These are phyloP conservation scores for Lobosporangium transversale DNA, from an alignment of 192 early-diverging fungal species.

Conservation along the genomic window DNA sequence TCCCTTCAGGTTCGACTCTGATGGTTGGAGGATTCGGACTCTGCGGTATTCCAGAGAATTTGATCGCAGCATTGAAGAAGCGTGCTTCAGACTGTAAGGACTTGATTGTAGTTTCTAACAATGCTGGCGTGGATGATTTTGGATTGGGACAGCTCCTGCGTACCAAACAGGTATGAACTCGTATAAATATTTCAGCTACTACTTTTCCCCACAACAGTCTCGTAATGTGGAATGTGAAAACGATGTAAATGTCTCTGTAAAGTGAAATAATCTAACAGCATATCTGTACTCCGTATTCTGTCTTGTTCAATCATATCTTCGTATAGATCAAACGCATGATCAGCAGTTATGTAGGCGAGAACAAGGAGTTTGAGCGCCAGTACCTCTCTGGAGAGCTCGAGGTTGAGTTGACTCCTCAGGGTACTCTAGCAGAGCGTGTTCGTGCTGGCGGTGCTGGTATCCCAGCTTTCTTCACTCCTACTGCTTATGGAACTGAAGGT, in stretches of 20 bases:
- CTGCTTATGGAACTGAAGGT: conserved; percentile 74
- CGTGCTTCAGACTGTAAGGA: conserved; percentile 67
- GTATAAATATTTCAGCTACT: not conserved
- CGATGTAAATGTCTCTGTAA: not conserved
- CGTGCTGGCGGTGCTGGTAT: conserved; percentile 82
- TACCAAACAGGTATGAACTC: conserved; percentile 59
- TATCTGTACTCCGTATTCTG: not conserved
- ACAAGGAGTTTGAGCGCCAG: conserved; percentile 84
- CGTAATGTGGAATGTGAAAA: not conserved
- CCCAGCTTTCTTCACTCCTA: conserved; percentile 77
- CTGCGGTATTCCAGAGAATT: conserved; percentile 85
- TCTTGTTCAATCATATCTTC: not conserved
- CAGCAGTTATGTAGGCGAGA: conserved; percentile 81
- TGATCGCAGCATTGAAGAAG: conserved; percentile 72
- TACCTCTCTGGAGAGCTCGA: conserved; percentile 85
- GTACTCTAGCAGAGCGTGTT: conserved; percentile 80
- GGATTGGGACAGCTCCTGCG: conserved; percentile 75
- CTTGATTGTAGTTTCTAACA: conserved; percentile 80
- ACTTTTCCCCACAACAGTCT: not conserved
- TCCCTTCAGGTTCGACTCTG: conserved; percentile 66
- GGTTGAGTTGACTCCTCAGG: conserved; percentile 81
- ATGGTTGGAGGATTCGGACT: conserved; percentile 80
- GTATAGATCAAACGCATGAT: conserved; percentile 80
- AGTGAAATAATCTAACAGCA: not conserved
- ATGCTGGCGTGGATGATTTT: conserved; percentile 78